A percentile compares a stretch with the other conserved stretches of the same genome.
phyloP scores from a whole-genome alignment of 108 stramenopile genomes.

The Pseudonitzschia delicatissima region DNA sequence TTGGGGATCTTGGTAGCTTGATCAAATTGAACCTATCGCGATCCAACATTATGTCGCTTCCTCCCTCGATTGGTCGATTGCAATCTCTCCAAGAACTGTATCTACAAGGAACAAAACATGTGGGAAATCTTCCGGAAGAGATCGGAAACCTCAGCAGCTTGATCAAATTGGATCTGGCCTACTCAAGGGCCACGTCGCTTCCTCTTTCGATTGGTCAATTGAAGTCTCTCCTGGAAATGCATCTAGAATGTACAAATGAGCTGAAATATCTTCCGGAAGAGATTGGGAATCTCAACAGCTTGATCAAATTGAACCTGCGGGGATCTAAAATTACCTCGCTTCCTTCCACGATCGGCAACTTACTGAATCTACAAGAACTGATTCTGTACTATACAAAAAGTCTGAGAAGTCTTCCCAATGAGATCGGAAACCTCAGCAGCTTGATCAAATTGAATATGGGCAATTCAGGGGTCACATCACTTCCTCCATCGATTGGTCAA shows the following conservation, averaged over 20 bases:
- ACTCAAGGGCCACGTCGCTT: background rate
- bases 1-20: slow-evolving; percentile 20
- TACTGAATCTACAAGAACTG: too few species aligned
- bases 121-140: background rate
- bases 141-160: background rate
- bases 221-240: background rate
- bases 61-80: background rate
- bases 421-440: too few species aligned
- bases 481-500: too few species aligned
- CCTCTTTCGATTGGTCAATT: background rate
- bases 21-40: slow-evolving; percentile 43
- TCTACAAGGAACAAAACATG: background rate
- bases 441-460: too few species aligned
- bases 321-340: too few species aligned
- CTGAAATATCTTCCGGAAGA: background rate
- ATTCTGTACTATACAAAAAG: too few species aligned
- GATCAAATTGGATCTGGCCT: background rate
- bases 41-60: background rate
- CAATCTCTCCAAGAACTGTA: background rate
- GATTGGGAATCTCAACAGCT: background rate
- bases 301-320: too few species aligned
- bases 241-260: background rate
- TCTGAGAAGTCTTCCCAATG: too few species aligned
- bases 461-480: too few species aligned
- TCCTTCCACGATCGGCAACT: too few species aligned